Evolutionary conservation across 345 rosid species (phyloP).

Genomic region (Arabis hirsuta): DNA sequence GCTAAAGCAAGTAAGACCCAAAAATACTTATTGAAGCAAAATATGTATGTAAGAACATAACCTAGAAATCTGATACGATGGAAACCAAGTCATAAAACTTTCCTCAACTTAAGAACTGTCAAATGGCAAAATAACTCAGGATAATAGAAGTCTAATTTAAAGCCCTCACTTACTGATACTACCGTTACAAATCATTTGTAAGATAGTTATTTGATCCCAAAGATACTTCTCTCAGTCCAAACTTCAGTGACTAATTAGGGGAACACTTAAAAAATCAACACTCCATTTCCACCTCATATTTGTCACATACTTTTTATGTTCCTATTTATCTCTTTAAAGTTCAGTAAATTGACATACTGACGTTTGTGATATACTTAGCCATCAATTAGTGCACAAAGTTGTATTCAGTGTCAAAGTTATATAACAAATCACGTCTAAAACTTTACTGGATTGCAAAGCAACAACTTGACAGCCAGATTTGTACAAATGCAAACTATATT

Average conservation of each 20-base stretch:
- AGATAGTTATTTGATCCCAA: not conserved
- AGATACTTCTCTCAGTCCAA: not conserved
- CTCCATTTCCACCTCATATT: not conserved
- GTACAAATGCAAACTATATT: not conserved
- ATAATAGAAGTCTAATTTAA: not conserved
- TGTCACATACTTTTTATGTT: not conserved
- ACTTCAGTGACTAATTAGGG: not conserved
- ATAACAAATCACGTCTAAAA: not conserved
- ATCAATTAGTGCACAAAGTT: not conserved
- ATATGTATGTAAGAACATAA: not conserved
- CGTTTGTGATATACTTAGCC: not conserved
- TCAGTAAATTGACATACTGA: not conserved
- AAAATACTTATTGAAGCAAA: not conserved
- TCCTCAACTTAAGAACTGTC: not conserved
- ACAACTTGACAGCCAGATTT: not conserved
- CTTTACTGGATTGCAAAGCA: constrained; percentile 1
- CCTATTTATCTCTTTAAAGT: not conserved
- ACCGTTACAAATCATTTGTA: not conserved
- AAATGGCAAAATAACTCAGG: not conserved
- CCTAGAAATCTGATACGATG: not conserved
- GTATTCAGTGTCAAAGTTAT: not conserved
- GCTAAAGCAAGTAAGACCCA: not conserved
- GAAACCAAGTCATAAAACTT: not conserved
- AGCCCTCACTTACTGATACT: not conserved
- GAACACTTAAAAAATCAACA: not conserved